A percentile compares a stretch with the other conserved stretches of the same genome.
These are phyloP conservation scores for Fraxinus baroniana DNA, from an alignment of 305 asterid genomes.

Conservation along the genomic window DNA sequence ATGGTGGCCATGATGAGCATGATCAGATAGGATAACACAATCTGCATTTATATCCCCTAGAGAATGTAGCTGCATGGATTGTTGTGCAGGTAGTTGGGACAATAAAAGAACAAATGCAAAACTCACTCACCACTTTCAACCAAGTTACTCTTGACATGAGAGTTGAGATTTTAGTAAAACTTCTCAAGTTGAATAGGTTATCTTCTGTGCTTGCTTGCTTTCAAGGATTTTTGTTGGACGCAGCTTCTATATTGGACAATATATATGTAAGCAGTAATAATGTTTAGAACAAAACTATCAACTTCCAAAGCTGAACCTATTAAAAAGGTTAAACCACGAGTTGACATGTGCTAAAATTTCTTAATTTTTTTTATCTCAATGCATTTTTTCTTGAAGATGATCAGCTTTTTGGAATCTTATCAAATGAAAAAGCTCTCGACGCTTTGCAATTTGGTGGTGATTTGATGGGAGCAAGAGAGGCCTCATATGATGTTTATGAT, in stretches of 20 bases:
- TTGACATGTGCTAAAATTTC: constrained; percentile 42
- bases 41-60: constrained; percentile 24
- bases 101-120: constrained; percentile 45
- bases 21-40: constrained; percentile 31
- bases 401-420: constrained; percentile 11
- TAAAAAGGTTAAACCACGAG: constrained; percentile 40
- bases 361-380: constrained; percentile 31
- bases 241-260: constrained; percentile 50
- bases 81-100: constrained; percentile 44
- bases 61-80: constrained; percentile 34
- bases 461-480: too few relatives aligned
- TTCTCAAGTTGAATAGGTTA: constrained; percentile 45
- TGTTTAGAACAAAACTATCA: constrained; percentile 33
- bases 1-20: constrained; percentile 28
- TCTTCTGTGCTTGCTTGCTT: constrained; percentile 56
- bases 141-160: constrained; percentile 30
- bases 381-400: constrained; percentile 54
- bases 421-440: constrained; percentile 18
- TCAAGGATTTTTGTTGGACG: constrained; percentile 71
- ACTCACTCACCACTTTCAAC: constrained; percentile 32
- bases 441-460: too few relatives aligned
- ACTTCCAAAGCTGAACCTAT: constrained; percentile 39
- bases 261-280: constrained; percentile 29
- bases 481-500: too few relatives aligned
- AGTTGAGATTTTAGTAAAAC: constrained; percentile 33